A percentile compares a stretch with the other conserved stretches of the same genome.
phyloP scores from a whole-genome alignment of 1,284 basidiomycete genomes.

The Ceratobasidium sp. region DNA sequence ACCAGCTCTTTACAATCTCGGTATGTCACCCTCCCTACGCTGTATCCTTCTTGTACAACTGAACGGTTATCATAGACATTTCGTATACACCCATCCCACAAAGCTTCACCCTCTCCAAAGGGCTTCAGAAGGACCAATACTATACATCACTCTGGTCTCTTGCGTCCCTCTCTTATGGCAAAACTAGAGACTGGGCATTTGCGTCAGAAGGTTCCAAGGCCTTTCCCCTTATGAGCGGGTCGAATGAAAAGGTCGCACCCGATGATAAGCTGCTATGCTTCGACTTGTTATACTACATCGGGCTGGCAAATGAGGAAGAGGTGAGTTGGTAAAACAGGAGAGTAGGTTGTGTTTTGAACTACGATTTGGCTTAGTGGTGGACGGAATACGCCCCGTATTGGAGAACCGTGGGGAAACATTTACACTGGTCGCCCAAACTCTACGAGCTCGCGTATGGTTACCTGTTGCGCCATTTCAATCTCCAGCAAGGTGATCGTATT shows the following conservation, averaged over 20 bases:
- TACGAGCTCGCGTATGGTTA: slow-evolving; percentile 53
- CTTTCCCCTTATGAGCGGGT: slow-evolving; percentile 51
- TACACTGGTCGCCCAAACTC: slow-evolving; percentile 55
- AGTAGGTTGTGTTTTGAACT: background rate
- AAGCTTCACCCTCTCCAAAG: slow-evolving; percentile 49
- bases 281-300: slow-evolving; percentile 37
- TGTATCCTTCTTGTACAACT: background rate
- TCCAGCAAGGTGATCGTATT: slow-evolving; percentile 50
- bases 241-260: slow-evolving; percentile 48
- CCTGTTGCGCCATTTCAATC: slow-evolving; percentile 53
- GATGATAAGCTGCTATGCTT: slow-evolving; percentile 39
- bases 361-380: slow-evolving; percentile 44
- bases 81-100: slow-evolving; percentile 58
- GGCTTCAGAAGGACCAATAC: slow-evolving; percentile 49
- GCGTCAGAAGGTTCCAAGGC: slow-evolving; percentile 40
- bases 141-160: slow-evolving; percentile 58
- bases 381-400: slow-evolving; percentile 58
- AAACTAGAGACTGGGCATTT: slow-evolving; percentile 50
- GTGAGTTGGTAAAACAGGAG: background rate
- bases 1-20: slow-evolving; percentile 58
- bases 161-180: slow-evolving; percentile 55
- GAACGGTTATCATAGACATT: slow-evolving; percentile 50
- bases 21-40: slow-evolving; percentile 48
- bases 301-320: slow-evolving; percentile 14
- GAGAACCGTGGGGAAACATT: slow-evolving; percentile 56